A percentile compares a stretch with the other conserved stretches of the same genome.
Evolutionary conservation across 208 protist species (phyloP).

Genomic region (Leptomonas pyrrhocoris): DNA sequence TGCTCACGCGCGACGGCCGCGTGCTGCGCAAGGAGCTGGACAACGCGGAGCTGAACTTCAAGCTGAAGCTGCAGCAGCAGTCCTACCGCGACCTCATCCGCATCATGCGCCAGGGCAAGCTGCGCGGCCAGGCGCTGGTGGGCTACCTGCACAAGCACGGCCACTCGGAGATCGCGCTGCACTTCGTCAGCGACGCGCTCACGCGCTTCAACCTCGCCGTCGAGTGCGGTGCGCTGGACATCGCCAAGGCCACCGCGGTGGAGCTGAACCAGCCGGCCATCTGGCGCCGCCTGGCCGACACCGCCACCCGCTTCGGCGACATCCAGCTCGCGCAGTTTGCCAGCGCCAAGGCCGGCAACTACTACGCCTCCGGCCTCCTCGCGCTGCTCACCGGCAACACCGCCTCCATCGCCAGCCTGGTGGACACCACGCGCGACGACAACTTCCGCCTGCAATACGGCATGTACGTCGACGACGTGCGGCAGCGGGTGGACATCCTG

Average conservation of each 20-base stretch:
- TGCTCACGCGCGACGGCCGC: constrained; percentile 92
- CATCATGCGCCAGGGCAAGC: constrained; percentile 92
- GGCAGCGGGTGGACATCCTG: constrained; percentile 88
- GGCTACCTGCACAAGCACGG: constrained; percentile 98
- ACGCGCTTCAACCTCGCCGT: constrained; percentile 98
- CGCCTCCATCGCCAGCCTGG: constrained; percentile 93
- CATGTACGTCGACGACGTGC: constrained; percentile 91
- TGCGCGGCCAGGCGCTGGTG: constrained; percentile 97
- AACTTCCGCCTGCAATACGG: constrained; percentile 93
- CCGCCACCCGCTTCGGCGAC: constrained; percentile 95
- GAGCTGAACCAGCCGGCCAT: constrained; percentile 91
- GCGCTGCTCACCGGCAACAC: constrained; percentile 97
- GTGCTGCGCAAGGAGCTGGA: constrained; percentile 90
- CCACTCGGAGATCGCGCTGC: constrained; percentile 97
- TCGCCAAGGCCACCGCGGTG: constrained; percentile 87
- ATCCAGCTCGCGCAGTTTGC: constrained; percentile 95
- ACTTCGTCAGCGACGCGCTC: constrained; percentile 97
- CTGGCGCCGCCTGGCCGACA: constrained; percentile 93
- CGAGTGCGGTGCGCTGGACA: constrained; percentile 98
- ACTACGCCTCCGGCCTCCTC: constrained; percentile 93
- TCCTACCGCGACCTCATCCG: constrained; percentile 93
- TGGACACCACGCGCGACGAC: constrained; percentile 90
- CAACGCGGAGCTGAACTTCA: constrained; percentile 96
- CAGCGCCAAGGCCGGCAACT: constrained; percentile 94
- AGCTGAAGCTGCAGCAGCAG: constrained; percentile 94